A percentile compares a stretch with the other conserved stretches of the same genome.
Evolutionary conservation across 306 rosid genomes (phyloP).

Genomic region (Cucurbita moschata): DNA sequence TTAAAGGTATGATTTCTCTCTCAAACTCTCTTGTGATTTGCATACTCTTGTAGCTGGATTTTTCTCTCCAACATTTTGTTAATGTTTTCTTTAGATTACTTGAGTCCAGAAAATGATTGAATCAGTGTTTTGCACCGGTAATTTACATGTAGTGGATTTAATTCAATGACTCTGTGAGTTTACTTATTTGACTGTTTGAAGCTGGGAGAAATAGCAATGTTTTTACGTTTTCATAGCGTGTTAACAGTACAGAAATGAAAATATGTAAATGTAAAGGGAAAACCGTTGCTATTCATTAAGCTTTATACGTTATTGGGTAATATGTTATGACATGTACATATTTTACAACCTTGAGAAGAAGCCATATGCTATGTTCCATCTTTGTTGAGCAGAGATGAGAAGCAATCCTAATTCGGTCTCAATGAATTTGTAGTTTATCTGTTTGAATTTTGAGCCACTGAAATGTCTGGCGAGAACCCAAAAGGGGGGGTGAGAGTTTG

Average conservation of each 20-base stretch:
- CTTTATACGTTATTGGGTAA: background rate
- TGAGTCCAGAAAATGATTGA: background rate
- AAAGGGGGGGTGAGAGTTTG: too few relatives aligned
- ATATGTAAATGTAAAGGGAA: background rate
- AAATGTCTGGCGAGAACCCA: background rate
- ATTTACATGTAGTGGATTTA: background rate
- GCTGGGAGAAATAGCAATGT: background rate
- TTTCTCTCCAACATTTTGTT: constrained; percentile 2
- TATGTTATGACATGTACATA: background rate
- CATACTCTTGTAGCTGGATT: background rate
- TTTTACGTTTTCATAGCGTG: background rate
- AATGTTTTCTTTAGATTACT: background rate
- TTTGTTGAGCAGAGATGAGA: background rate
- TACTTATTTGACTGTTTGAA: background rate
- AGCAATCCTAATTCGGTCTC: background rate
- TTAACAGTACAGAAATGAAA: background rate
- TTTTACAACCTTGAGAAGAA: background rate
- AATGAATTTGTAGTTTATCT: background rate
- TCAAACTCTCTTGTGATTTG: background rate
- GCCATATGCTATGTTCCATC: background rate
- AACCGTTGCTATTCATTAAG: background rate
- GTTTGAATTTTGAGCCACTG: background rate
- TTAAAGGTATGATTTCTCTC: constrained; percentile 8
- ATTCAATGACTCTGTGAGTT: background rate
- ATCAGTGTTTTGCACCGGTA: background rate